Evolutionary conservation across 2,329 filamentous ascomycete species (phyloP).

Genomic region (Lasiodiplodia citricola): DNA sequence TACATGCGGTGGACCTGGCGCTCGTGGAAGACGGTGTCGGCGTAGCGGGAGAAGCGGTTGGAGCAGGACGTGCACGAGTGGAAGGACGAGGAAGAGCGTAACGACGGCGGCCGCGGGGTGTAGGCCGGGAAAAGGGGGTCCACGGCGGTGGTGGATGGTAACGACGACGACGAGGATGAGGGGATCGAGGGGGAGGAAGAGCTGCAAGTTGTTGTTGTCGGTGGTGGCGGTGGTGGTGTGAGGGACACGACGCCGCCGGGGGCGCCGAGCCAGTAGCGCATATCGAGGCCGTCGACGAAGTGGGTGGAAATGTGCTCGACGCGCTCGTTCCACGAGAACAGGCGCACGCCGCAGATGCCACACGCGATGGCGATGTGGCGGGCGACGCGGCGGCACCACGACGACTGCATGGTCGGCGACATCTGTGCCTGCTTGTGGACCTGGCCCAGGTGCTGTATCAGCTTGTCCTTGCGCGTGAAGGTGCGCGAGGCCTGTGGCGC

Average conservation of each 20-base stretch:
- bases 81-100: neutral
- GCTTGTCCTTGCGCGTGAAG: constrained; percentile 57
- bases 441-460: constrained; percentile 56
- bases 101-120: neutral
- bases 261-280: constrained; percentile 37
- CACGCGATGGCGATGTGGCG: constrained; percentile 36
- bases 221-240: neutral
- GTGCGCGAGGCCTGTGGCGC: constrained; percentile 59
- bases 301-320: constrained; percentile 36
- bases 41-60: constrained; percentile 2
- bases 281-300: constrained; percentile 35
- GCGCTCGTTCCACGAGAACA: constrained; percentile 34
- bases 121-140: constrained; percentile 10
- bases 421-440: constrained; percentile 59
- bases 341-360: constrained; percentile 35
- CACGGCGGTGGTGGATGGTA: neutral
- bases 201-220: neutral
- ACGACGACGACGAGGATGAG: neutral
- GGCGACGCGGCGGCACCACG: constrained; percentile 33
- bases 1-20: constrained; percentile 26
- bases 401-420: constrained; percentile 49
- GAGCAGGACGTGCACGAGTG: constrained; percentile 1
- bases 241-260: constrained; percentile 29
- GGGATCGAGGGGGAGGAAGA: neutral
- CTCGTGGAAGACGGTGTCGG: constrained; percentile 27